Percentiles rank a stretch among this genome's conserved stretches.
Evolutionary conservation across 176 grass and related monocot genomes (phyloP).

Genomic region (Panicum miliaceum): DNA sequence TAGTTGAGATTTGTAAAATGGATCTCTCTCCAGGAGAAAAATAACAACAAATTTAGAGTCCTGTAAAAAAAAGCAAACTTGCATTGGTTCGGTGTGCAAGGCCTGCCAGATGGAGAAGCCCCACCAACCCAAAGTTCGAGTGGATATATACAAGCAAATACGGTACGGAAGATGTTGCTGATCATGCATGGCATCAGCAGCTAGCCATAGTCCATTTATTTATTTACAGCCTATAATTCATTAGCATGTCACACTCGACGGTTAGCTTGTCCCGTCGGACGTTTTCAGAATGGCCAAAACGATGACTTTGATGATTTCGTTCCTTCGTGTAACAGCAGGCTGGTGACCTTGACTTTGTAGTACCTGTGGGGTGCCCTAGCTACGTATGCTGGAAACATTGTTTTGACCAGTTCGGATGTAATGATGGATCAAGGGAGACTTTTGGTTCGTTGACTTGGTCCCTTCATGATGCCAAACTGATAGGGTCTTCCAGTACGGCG

Average conservation of each 20-base stretch:
- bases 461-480: no score
- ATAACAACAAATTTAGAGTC: no score
- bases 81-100: no score
- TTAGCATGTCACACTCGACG: neutral
- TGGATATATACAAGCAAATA: no score
- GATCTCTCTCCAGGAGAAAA: no score
- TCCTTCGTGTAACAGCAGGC: neutral
- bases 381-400: neutral
- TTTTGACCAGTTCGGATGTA: neutral
- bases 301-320: neutral
- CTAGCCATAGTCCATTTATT: neutral
- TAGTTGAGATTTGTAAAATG: no score
- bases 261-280: neutral
- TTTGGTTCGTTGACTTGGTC: neutral
- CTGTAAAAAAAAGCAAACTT: no score
- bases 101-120: no score
- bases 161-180: no score
- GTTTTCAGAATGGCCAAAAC: conserved; percentile 2
- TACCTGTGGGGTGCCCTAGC: neutral
- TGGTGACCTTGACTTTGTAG: neutral
- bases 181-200: neutral
- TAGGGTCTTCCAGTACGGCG: no score
- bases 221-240: neutral
- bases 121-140: no score
- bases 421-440: neutral